Conservation (phyloP, 2,329 filamentous ascomycete species). For the Alternaria triticimaculans region DNA sequence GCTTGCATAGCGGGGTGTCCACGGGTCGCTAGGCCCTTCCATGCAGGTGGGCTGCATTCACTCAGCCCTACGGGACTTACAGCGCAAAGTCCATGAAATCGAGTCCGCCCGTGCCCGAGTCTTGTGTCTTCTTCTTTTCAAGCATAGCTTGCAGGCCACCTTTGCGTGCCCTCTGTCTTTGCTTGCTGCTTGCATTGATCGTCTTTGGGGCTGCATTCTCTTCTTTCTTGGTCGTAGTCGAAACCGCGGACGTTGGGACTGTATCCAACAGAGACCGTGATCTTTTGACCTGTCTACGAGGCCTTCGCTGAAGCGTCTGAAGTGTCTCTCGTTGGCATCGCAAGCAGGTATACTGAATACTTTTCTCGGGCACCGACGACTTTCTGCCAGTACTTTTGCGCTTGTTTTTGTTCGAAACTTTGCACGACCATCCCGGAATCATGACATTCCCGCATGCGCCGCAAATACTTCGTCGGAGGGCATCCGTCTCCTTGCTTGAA, state of each 20-base stretch:
- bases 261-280: slow-evolving; percentile 5
- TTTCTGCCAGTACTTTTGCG: slow-evolving; percentile 5
- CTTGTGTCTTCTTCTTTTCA: slow-evolving; percentile 53
- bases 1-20: slow-evolving; percentile 32
- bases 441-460: slow-evolving; percentile 48
- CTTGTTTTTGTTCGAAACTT: slow-evolving; percentile 19
- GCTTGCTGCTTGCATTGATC: slow-evolving; percentile 59
- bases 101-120: slow-evolving; percentile 46
- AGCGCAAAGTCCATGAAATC: slow-evolving; percentile 64
- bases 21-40: slow-evolving; percentile 27
- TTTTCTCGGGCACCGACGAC: slow-evolving; percentile 24
- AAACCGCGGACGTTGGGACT: not conserved
- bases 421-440: slow-evolving; percentile 47
- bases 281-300: slow-evolving; percentile 26
- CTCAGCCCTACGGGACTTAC: slow-evolving; percentile 34
- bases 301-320: slow-evolving; percentile 28
- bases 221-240: slow-evolving; percentile 14
- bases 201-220: slow-evolving; percentile 37
- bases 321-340: slow-evolving; percentile 42
- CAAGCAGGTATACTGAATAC: slow-evolving; percentile 35
- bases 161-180: slow-evolving; percentile 62
- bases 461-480: slow-evolving; percentile 42
- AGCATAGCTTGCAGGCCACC: slow-evolving; percentile 62
- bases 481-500: slow-evolving; percentile 37
- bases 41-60: slow-evolving; percentile 10